Conservation (phyloP, 2,329 filamentous ascomycete genomes). For the Paraphaeosphaeria sporulosa region DNA sequence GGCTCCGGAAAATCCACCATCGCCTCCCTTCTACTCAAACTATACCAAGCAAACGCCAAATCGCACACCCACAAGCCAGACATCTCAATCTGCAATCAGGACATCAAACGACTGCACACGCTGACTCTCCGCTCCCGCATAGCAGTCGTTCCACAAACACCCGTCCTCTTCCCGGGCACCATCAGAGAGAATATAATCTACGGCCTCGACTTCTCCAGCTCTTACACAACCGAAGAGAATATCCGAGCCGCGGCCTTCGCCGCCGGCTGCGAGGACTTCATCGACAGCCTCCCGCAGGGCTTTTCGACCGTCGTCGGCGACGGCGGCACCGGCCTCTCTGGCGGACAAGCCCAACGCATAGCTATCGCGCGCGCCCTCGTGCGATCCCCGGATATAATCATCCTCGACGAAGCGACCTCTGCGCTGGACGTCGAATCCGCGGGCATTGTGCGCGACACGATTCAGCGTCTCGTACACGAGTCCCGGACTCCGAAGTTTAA, state of each 20-base stretch:
- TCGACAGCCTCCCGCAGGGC: conserved; percentile 72
- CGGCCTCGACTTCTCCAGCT: conserved; percentile 67
- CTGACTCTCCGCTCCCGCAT: conserved; percentile 66
- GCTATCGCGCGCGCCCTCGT: conserved; percentile 82
- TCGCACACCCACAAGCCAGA: conserved; percentile 31
- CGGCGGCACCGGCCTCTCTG: conserved; percentile 75
- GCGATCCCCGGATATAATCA: conserved; percentile 72
- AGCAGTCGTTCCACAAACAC: conserved; percentile 73
- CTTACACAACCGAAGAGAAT: conserved; percentile 52
- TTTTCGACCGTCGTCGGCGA: conserved; percentile 80
- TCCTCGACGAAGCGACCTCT: conserved; percentile 88
- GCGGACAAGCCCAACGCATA: conserved; percentile 83
- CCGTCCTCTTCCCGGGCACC: conserved; percentile 78
- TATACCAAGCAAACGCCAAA: conserved; percentile 61
- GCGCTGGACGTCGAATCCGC: conserved; percentile 77
- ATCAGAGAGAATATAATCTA: conserved; percentile 85
- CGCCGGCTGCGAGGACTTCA: conserved; percentile 79
- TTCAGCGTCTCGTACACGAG: conserved; percentile 60
- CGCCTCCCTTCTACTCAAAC: conserved; percentile 73
- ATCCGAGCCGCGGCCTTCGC: conserved; percentile 60
- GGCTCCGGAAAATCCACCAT: conserved; percentile 94
- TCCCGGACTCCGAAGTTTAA: neutral
- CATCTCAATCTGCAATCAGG: conserved; percentile 66
- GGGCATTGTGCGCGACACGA: conserved; percentile 67
- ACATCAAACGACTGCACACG: conserved; percentile 68